A percentile compares a stretch with the other conserved stretches of the same genome.
phyloP scores from a whole-genome alignment of 1,284 basidiomycete species.

The Ceratobasidium papillatum region DNA sequence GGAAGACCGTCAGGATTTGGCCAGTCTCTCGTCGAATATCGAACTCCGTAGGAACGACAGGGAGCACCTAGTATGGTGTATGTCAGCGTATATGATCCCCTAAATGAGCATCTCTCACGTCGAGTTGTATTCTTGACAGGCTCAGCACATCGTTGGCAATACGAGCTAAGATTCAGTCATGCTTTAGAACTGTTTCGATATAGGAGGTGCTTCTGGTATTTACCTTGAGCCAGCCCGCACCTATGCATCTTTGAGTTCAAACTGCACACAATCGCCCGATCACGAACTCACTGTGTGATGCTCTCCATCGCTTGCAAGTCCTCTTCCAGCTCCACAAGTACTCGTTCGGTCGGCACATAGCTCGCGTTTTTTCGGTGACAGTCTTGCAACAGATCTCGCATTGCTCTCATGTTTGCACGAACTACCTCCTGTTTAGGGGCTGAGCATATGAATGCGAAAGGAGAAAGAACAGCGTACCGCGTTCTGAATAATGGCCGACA shows the following conservation, averaged over 20 bases:
- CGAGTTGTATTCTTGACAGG: constrained; percentile 55
- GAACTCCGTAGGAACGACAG: constrained; percentile 39
- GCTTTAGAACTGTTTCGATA: neutral
- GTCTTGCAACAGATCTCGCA: constrained; percentile 30
- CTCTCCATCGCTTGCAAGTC: constrained; percentile 50
- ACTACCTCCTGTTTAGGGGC: constrained; percentile 19
- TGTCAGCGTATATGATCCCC: neutral
- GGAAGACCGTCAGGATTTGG: constrained; percentile 48
- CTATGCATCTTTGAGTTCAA: neutral
- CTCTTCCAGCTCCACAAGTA: constrained; percentile 53
- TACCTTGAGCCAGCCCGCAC: constrained; percentile 36
- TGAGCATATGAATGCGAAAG: neutral
- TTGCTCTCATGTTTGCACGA: constrained; percentile 45
- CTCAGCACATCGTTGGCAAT: constrained; percentile 57
- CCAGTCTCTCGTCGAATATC: constrained; percentile 13
- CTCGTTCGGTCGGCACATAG: constrained; percentile 43
- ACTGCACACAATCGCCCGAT: neutral
- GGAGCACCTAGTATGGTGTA: neutral
- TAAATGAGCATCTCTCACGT: constrained; percentile 9
- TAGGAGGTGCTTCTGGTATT: neutral
- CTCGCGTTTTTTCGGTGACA: neutral
- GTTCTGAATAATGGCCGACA: constrained; percentile 48
- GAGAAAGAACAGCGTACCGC: neutral
- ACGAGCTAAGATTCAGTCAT: constrained; percentile 52
- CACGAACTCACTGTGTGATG: constrained; percentile 23